Base-by-base conservation (phyloP, 371 early-diverging fungal species). In the Apophysomyces elegans region DNA sequence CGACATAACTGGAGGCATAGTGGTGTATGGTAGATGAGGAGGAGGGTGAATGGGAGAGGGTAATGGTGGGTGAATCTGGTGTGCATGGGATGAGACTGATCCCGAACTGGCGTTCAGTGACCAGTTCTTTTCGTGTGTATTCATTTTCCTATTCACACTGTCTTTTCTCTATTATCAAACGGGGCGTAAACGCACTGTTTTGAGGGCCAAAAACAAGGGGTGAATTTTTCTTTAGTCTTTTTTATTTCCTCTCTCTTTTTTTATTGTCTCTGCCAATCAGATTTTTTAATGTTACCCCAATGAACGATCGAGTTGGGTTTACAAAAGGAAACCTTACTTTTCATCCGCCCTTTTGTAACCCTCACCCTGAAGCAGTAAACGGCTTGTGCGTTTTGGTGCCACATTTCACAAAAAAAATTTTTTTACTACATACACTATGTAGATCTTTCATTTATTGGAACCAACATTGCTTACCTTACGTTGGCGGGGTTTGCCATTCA, bases 11-110 rank as follows among this genome's bases (percentile, higher is more conserved):
- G 54, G 54, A 21, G 54, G 54, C 54, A 50, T 50, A 50, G 54
- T 50, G 5, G 54, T 50, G 21, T 50, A 50, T 7, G 54, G 54
- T 21, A 50, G 63, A 26, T 62, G 63, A 11, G 68, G 58, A 11
- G 68, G 58, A 16, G 69, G 64, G 58, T 68, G 69, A 60, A 68
- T 64, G 56, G 69, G 69, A 13, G 61, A 62, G 12, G 69, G 69
- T 32, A 68, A 47, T 61, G 61, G 50, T 7, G 64, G 44, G 44
- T 64, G 61, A 9, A 64, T 61, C 21, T 66, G 67, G n/a, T 61
- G 56, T 12, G 67, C 61, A 57, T 61, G 61, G 39, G 67, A 44
- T 50, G 54, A 50, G 54, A 50, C 54, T 16, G 45, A 37, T 50
- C 66, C 66, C 66, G 60, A 65, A 60, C 60, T 50, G 26, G 68